Evolutionary conservation across 306 rosid species (phyloP), one percentile per base, ranked within the genome.

Genomic region (Cicer cuneatum): DNA sequence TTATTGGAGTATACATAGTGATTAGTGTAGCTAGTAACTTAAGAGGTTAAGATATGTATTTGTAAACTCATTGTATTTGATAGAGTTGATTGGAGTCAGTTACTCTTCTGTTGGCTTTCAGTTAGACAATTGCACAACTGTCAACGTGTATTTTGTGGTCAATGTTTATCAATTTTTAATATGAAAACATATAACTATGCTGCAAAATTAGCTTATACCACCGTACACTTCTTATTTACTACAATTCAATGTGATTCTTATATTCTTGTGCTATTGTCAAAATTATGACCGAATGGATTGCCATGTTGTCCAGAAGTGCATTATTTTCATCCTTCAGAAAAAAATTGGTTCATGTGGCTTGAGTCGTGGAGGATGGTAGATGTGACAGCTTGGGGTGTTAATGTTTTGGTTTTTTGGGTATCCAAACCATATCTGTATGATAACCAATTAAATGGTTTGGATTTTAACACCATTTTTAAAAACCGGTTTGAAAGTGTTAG

Each of bases 221-320:
- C 51, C 62, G 7, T 48, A 12, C 61, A 56, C 65, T 43, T 80
- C 69, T 53, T 66, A 13, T 60, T 57, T 66, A 40, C 71, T 33
- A 16, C 24, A 49, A 11, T 19, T 52, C 46, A 42, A 13, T 69
- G 37, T 24, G 43, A 24, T 60, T 66, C 21, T 21, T 71, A 51
- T 45, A 45, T 4, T 69, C 47, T 58, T 47, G 29, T 56, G 39
- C 40, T 64, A 53, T 69, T 48, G 58, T 75, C 63, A 35, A 69
- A 64, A 71, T 71, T 72, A 52, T 43, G 48, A 79, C 7, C 41
- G 64, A 71, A 70, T 78, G 67, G 64, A 19, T 54, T 65, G 61
- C 48, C 68, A 61, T 78, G 47, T 43, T 54, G 41, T 46, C 61
- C 37, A 13, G 65, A 58, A 41, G 14, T 71, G 13, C 56, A 8